phyloP scores from a whole-genome alignment of 805 yeast genomes.

The Metschnikowia proteae region DNA sequence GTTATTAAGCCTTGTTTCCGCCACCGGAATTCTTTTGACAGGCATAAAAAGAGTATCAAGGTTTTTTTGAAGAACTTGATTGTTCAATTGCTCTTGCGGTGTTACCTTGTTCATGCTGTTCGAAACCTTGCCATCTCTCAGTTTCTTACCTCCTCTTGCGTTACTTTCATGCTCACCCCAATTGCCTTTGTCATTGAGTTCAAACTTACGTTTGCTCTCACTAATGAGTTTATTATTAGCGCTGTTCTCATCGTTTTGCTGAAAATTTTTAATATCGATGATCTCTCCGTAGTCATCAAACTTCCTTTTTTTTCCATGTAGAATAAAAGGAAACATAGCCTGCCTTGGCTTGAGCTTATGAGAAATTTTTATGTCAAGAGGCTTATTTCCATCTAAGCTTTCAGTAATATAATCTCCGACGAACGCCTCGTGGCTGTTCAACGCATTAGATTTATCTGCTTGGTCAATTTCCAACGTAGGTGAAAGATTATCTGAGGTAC shows the following conservation, averaged over 20 bases:
- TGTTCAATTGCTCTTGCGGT: slow-evolving; percentile 42
- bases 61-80: slow-evolving; percentile 36
- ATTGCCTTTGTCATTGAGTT: slow-evolving; percentile 27
- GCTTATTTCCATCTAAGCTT: slow-evolving; percentile 39
- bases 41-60: slow-evolving; percentile 54
- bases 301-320: slow-evolving; percentile 46
- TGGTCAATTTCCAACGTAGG: background rate
- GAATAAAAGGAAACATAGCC: slow-evolving; percentile 74
- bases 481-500: background rate
- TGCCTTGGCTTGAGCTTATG: slow-evolving; percentile 45
- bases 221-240: slow-evolving; percentile 32
- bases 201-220: slow-evolving; percentile 38
- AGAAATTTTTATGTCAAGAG: slow-evolving; percentile 51
- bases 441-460: slow-evolving; percentile 21
- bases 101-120: slow-evolving; percentile 30
- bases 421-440: slow-evolving; percentile 40
- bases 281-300: slow-evolving; percentile 86
- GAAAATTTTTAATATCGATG: slow-evolving; percentile 63
- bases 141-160: slow-evolving; percentile 10
- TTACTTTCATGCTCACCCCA: slow-evolving; percentile 23
- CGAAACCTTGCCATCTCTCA: slow-evolving; percentile 19
- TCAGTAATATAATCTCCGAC: slow-evolving; percentile 36
- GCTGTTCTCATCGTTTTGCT: slow-evolving; percentile 47
- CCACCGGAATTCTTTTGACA: slow-evolving; percentile 34
- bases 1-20: slow-evolving; percentile 12